Evolutionary conservation across 2,329 filamentous ascomycete species (phyloP).

Genomic region (Xylariaceae sp.): DNA sequence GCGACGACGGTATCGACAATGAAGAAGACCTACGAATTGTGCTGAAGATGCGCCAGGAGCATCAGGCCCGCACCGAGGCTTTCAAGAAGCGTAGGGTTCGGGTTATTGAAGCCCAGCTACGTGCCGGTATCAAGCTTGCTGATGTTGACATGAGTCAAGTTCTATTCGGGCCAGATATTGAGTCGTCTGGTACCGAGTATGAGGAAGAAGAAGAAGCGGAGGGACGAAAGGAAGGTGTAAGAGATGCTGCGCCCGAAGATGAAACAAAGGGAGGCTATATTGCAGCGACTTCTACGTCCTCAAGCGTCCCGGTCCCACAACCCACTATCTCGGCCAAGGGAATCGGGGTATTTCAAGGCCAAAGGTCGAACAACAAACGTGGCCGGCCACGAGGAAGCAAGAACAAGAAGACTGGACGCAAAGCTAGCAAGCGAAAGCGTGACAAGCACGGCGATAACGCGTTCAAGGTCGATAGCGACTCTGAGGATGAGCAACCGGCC

Average conservation of each 20-base stretch:
- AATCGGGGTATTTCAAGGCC: neutral
- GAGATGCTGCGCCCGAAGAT: neutral
- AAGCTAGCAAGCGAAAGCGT: constrained; percentile 2
- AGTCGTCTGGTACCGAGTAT: neutral
- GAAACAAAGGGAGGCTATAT: neutral
- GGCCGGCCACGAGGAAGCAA: neutral
- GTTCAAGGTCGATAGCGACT: constrained; percentile 1
- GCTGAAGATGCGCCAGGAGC: constrained; percentile 13
- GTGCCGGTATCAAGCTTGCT: neutral
- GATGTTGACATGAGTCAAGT: constrained; percentile 1
- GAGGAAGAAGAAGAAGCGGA: neutral
- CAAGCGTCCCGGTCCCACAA: neutral
- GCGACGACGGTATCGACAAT: constrained; percentile 30
- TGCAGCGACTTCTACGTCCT: too few species aligned
- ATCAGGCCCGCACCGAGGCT: neutral
- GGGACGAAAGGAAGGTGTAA: too few species aligned
- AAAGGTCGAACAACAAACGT: neutral
- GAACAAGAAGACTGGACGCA: neutral
- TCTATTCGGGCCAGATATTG: neutral
- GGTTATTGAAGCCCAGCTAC: neutral
- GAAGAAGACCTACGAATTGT: constrained; percentile 27
- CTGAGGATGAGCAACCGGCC: constrained; percentile 1
- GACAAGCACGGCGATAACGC: neutral
- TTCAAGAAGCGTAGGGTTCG: neutral
- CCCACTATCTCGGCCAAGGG: neutral